Evolutionary conservation across 2,329 filamentous ascomycete species (phyloP), one percentile per base, ranked within the genome.

Genomic region (Westerdykella ornata): DNA sequence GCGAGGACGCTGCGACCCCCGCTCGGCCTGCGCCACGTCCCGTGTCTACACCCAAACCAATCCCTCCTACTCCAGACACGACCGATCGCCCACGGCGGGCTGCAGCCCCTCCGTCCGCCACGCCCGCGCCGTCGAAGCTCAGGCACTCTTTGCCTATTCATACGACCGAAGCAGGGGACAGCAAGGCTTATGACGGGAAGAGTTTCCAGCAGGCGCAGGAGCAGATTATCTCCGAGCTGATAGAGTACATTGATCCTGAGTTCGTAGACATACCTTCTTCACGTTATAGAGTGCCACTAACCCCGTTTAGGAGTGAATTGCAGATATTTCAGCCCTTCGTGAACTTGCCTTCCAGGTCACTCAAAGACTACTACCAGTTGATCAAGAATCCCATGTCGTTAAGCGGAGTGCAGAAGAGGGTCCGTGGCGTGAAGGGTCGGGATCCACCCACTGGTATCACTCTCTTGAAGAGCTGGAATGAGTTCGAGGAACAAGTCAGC

Each of bases 151-250:
- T 28, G 15, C 48, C 57, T 9, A 60, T 55, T 32, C 45, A 41
- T 30, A 54, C 46, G 12, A 17, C 39, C 9, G 49, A 51, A 14
- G 47, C 51, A 13, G 51, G 55, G 11, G 52, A 57, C 19, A 45
- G 35, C 19, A 39, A 71, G 3, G 72, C 77, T 1, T 90, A 86
- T 63, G 78, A 80, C 42, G 84, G 83, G 4, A 78, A 89, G 37
- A 82, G 63, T 8, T 90, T 94, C 59, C 86, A 94, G 60, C 76
- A 88, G 57, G 88, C 88, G 0, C 88, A 95, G 60, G 86, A 94
- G 53, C 87, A 88, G 69, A 80, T 95, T 42, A 71, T 94, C 3
- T 78, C 83, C 41, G 85, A 90, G 53, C 65, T 90, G 46, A 74
- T 90, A 11, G 62, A 69, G 5, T 76, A 84, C 35, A 79, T 78